Base-by-base conservation (phyloP, 768 basidiomycete genomes). In the Leucocoprinus birnbaumii region DNA sequence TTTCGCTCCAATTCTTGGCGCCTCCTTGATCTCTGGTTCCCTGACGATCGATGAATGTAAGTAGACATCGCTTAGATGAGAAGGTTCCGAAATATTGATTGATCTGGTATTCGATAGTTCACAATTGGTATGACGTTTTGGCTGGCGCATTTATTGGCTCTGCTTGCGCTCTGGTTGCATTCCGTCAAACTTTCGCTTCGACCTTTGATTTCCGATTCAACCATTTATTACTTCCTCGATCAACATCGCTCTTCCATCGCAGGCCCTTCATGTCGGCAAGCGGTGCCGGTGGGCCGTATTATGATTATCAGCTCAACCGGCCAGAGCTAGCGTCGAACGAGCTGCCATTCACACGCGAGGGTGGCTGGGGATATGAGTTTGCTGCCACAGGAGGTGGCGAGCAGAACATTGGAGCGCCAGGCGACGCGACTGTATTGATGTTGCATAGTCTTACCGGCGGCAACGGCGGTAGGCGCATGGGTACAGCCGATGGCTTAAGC, bases 151-250 rank as follows among this genome's bases (percentile, higher is more conserved):
- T 79, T 48, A 84, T 81, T 11, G 31, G 31, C 11, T 31, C 31
- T 31, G 31, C 31, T 31, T 31, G 31, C 11, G 31, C 31, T 11
- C 11, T 27, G 80, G 82, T 80, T 35, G 78, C 80, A 4, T 84
- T 75, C 67, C 74, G 80, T 11, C 77, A 79, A 61, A 83, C 79
- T 0, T 85, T 83, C 62, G 82, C 80, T 0, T 68, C 80, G 19
- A 66, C 82, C 41, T 75, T 73, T 59, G 83, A 84, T 65, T 85
- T 82, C 63, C 31, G 73, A 21, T 83, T 83, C 72, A 84, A 85
- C 64, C 80, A 84, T 62, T 58, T 83, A 45, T 70, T 82, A 21
- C 76, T 83, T 25, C 82, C 80, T n/a, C 74, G 80, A 8, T 68
- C 71, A 10, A 75, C 73, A 1, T 79, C 76, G 2, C 62, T 78